Percentiles rank a stretch among this genome's conserved stretches.
phyloP scores from a whole-genome alignment of 331 rosid genomes.

The Quercus lobata region DNA sequence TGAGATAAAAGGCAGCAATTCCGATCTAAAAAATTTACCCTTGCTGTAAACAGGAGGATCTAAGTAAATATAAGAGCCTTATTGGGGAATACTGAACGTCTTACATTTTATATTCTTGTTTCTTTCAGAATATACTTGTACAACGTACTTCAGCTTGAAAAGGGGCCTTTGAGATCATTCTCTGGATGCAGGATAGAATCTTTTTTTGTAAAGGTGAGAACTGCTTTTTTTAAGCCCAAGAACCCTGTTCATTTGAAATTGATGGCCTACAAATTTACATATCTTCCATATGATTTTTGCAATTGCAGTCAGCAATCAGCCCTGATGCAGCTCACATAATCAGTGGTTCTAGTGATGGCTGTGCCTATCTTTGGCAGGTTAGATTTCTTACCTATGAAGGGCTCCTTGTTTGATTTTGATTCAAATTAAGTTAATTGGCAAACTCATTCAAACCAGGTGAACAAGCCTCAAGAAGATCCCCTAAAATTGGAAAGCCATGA shows the following conservation, averaged over 20 bases:
- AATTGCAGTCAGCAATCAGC: constrained; percentile 73
- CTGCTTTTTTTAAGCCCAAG: background rate
- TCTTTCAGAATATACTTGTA: constrained; percentile 73
- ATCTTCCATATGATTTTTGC: constrained; percentile 20
- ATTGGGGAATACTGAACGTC: background rate
- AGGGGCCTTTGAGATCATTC: constrained; percentile 72
- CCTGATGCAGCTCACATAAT: constrained; percentile 79
- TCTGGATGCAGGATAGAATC: constrained; percentile 76
- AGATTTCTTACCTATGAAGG: constrained; percentile 5
- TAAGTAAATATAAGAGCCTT: background rate
- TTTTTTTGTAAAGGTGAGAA: constrained; percentile 82
- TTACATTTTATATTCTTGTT: background rate
- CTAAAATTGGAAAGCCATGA: constrained; percentile 55
- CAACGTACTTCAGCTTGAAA: constrained; percentile 74
- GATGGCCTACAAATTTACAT: background rate
- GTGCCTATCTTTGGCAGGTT: constrained; percentile 90
- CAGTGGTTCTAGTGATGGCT: constrained; percentile 88
- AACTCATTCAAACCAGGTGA: constrained; percentile 48
- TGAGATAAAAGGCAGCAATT: background rate
- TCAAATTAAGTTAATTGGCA: constrained; percentile 8
- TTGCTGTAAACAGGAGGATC: background rate
- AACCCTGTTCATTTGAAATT: background rate
- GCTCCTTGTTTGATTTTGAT: constrained; percentile 1
- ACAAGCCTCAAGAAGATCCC: constrained; percentile 60
- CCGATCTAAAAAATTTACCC: background rate